Percentiles rank a stretch among this genome's conserved stretches.
Evolutionary conservation across 441 rosid genomes (phyloP).

Genomic region (Sinapis alba): DNA sequence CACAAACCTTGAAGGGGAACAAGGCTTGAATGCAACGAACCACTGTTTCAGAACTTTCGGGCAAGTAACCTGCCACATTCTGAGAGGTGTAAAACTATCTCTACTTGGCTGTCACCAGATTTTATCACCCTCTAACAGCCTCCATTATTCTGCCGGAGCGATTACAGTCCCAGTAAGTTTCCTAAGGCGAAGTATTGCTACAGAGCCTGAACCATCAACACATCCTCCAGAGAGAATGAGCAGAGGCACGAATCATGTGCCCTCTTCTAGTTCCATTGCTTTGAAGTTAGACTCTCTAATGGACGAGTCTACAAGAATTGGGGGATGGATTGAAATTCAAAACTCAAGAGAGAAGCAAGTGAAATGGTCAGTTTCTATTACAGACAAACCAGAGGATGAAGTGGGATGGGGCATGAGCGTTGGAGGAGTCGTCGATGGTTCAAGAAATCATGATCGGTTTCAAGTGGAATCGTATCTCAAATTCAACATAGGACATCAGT

Average conservation of each 20-base stretch:
- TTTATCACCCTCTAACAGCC: conserved; percentile 40
- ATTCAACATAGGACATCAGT: conserved; percentile 49
- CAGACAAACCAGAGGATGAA: conserved; percentile 65
- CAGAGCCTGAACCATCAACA: conserved; percentile 37
- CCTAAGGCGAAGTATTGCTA: conserved; percentile 34
- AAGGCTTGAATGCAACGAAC: conserved; percentile 32
- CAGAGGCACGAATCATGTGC: conserved; percentile 16
- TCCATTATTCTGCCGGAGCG: conserved; percentile 46
- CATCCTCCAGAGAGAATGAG: conserved; percentile 31
- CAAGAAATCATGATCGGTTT: conserved; percentile 47
- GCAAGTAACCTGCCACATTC: conserved; percentile 63
- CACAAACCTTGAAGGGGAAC: conserved; percentile 44
- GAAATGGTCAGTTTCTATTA: conserved; percentile 65
- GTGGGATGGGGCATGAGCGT: conserved; percentile 74
- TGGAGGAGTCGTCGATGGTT: conserved; percentile 56
- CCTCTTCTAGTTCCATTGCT: conserved; percentile 50
- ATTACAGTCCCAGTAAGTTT: conserved; percentile 57
- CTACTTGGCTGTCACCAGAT: conserved; percentile 62
- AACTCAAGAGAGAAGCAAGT: conserved; percentile 46
- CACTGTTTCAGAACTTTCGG: conserved; percentile 70
- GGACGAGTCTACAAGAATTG: conserved; percentile 58
- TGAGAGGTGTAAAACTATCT: conserved; percentile 58
- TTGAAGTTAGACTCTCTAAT: conserved; percentile 37
- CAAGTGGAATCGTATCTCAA: conserved; percentile 73
- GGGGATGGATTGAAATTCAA: conserved; percentile 80